Evolutionary conservation across 2,329 filamentous ascomycete species (phyloP).

Genomic region (Ophiostoma angusticollis): DNA sequence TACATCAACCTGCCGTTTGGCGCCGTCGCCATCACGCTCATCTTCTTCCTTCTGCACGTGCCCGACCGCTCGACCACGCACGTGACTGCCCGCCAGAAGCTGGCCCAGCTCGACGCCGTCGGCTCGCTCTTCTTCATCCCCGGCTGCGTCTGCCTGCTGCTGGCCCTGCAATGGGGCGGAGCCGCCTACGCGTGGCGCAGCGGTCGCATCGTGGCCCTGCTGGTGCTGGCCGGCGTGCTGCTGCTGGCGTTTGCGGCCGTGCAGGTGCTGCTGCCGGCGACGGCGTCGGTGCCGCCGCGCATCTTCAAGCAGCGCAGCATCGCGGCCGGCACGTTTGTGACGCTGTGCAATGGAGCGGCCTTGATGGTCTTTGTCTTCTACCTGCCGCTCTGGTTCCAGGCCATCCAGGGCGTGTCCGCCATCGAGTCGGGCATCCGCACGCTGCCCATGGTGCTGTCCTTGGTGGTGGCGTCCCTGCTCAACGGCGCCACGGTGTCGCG

Average conservation of each 20-base stretch:
- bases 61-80: slow-evolving; percentile 13
- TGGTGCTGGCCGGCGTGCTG: slow-evolving; percentile 19
- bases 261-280: slow-evolving; percentile 20
- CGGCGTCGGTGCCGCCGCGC: slow-evolving; percentile 26
- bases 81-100: slow-evolving; percentile 19
- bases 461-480: slow-evolving; percentile 28
- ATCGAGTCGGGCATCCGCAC: slow-evolving; percentile 28
- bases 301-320: slow-evolving; percentile 21
- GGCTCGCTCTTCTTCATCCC: slow-evolving; percentile 16
- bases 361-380: slow-evolving; percentile 11
- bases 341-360: slow-evolving; percentile 1
- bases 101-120: slow-evolving; percentile 21
- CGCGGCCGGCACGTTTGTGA: slow-evolving; percentile 1
- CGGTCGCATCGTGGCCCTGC: slow-evolving; percentile 22
- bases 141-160: slow-evolving; percentile 27
- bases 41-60: slow-evolving; percentile 19
- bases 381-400: slow-evolving; percentile 30
- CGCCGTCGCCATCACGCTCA: slow-evolving; percentile 18
- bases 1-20: slow-evolving; percentile 29
- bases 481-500: slow-evolving; percentile 25
- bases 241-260: slow-evolving; percentile 19
- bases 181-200: slow-evolving; percentile 21
- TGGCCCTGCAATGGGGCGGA: slow-evolving; percentile 33
- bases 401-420: slow-evolving; percentile 26
- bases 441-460: slow-evolving; percentile 28